Evolutionary conservation across 139 green algal genomes (phyloP), one percentile per base, ranked within the genome.

Genomic region (Nannochloris sp.): DNA sequence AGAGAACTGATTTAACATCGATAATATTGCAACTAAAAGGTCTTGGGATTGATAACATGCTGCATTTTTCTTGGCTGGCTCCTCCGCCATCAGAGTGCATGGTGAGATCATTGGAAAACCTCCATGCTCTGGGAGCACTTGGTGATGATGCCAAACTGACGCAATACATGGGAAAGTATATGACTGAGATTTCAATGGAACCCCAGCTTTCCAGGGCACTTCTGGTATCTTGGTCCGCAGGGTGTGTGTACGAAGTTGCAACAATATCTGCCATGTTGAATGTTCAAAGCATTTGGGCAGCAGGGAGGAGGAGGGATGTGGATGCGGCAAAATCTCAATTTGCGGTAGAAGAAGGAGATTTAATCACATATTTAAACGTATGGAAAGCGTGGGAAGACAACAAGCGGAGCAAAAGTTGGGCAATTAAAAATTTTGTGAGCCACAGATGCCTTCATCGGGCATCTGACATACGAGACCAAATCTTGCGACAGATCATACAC

Each of bases 151-250:
- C 57, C 29, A 70, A 61, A 61, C 57, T 63, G 8, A 66, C 68
- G 43, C 12, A 29, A 12, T 28, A 36, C 17, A 17, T 70, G 25
- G 44, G 65, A 31, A n/a, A 79, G 28, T 80, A 87, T 62, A 97
- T 98, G 92, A 90, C 93, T 33, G 93, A 98, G 76, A 95, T 98
- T 62, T 93, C 93, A 1, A 72, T 98, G 56, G 93, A 98, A 65
- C 93, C 93, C 1, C 73, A 85, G 9, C 82, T 98, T 46, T 79
- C 85, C 30, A 92, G 92, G 73, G 84, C 91, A 79, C 76, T 98
- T 66, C 80, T 98, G 26, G 76, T 80, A n/a, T 85, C 83, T 23
- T 79, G 80, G 3, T 62, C 79, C 26, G 69, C 87, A 62, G 79
- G 79, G 11, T 92, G 84, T 66, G 63, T 53, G 59, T 71, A 78